phyloP scores from a whole-genome alignment of 805 yeast species.

The Kluyveromyces aestuarii region DNA sequence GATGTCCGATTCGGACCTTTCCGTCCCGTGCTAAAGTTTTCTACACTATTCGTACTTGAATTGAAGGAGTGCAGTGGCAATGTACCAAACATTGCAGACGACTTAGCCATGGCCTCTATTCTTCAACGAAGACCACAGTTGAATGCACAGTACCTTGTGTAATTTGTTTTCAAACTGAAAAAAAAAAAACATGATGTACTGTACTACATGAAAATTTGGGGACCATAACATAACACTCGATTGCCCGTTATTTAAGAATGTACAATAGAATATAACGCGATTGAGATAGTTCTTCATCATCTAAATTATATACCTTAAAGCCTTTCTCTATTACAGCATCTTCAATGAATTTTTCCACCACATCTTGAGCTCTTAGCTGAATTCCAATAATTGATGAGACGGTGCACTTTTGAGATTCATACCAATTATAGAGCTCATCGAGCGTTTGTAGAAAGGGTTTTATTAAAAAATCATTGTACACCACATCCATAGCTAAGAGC shows the following conservation, averaged over 20 bases:
- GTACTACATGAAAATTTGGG: background rate
- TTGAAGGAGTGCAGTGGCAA: background rate
- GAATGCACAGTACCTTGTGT: background rate
- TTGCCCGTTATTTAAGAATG: background rate
- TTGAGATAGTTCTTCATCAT: conserved; percentile 9
- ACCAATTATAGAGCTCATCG: conserved; percentile 8
- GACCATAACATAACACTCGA: background rate
- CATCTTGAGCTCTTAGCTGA: conserved; percentile 26
- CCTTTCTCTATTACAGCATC: conserved; percentile 15
- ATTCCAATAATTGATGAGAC: conserved; percentile 20
- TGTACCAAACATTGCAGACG: background rate
- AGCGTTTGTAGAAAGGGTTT: conserved; percentile 23
- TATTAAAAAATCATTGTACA: conserved; percentile 28
- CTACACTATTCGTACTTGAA: background rate
- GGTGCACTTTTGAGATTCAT: background rate
- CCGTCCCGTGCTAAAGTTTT: background rate
- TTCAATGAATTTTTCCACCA: conserved; percentile 20
- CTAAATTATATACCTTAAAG: conserved; percentile 13
- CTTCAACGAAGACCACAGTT: background rate
- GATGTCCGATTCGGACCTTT: background rate
- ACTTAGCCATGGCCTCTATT: background rate
- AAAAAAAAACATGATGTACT: too few species aligned
- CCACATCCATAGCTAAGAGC: conserved; percentile 29
- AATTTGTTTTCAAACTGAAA: background rate
- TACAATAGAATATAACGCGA: conserved; percentile 19